Conservation (phyloP, 2,329 filamentous ascomycete species). For the Truncatella angustata region DNA sequence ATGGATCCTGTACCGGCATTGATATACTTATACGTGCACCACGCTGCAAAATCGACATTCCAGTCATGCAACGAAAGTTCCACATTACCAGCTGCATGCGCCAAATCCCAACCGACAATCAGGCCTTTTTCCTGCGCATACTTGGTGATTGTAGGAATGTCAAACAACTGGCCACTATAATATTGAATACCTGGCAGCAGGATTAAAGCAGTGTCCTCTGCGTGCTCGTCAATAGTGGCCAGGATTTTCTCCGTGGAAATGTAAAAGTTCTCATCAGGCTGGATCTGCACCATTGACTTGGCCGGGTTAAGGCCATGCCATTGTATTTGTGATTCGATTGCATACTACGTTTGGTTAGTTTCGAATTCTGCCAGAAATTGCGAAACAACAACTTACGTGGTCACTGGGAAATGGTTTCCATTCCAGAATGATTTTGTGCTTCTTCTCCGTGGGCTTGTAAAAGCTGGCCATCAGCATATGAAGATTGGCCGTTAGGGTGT, state of each 20-base stretch:
- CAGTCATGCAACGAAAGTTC: constrained; percentile 78
- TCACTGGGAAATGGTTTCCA: constrained; percentile 89
- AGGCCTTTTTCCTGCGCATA: constrained; percentile 72
- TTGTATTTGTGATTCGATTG: constrained; percentile 75
- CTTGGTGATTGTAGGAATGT: constrained; percentile 76
- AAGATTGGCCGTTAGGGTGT: constrained; percentile 78
- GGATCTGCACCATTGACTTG: constrained; percentile 71
- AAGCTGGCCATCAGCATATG: constrained; percentile 84
- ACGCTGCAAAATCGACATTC: constrained; percentile 87
- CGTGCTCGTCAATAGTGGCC: constrained; percentile 70
- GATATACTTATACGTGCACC: constrained; percentile 95
- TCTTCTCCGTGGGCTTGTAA: constrained; percentile 64
- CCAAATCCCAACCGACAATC: constrained; percentile 82
- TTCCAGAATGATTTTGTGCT: constrained; percentile 83
- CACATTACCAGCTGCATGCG: constrained; percentile 83
- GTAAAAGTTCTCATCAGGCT: constrained; percentile 59
- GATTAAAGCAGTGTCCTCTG: constrained; percentile 69
- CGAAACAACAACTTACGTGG: constrained; percentile 52
- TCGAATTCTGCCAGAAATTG: background rate
- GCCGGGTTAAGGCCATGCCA: constrained; percentile 67
- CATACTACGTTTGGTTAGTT: constrained; percentile 54
- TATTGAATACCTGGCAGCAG: constrained; percentile 88
- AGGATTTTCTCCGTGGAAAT: constrained; percentile 72
- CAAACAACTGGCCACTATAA: constrained; percentile 86
- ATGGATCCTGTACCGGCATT: constrained; percentile 83